These are phyloP conservation scores for Magnolia officinalis DNA, from an alignment of 164 flowering plant species.

Conservation along the genomic window DNA sequence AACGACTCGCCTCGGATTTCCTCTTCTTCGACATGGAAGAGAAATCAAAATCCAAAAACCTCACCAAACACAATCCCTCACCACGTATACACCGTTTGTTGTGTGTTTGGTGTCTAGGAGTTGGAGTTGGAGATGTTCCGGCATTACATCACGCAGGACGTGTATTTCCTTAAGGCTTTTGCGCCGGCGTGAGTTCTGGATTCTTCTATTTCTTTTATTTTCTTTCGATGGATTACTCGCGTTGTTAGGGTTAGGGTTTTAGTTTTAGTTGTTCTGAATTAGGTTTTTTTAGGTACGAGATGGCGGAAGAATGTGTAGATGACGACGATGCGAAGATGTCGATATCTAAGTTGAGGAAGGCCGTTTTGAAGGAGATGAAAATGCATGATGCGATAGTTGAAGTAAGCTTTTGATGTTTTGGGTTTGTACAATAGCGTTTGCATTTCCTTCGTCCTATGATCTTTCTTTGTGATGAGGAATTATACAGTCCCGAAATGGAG, in stretches of 20 bases:
- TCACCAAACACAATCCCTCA: constrained; percentile 12
- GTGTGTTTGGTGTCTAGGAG: constrained; percentile 69
- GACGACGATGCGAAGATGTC: constrained; percentile 87
- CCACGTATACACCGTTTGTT: constrained; percentile 70
- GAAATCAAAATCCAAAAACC: neutral
- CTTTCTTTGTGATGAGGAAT: neutral
- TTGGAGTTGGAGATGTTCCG: constrained; percentile 59
- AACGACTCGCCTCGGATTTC: constrained; percentile 62
- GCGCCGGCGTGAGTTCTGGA: constrained; percentile 64
- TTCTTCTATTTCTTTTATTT: neutral
- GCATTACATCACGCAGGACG: constrained; percentile 73
- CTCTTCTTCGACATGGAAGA: constrained; percentile 68
- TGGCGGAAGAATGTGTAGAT: constrained; percentile 87
- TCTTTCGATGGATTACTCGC: neutral
- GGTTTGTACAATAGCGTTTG: too few relatives aligned
- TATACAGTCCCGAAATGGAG: neutral
- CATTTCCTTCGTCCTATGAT: too few relatives aligned
- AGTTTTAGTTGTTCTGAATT: neutral
- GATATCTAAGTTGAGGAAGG: constrained; percentile 58
- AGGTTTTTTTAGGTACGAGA: constrained; percentile 45
- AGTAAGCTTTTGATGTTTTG: constrained; percentile 32
- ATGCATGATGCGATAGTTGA: constrained; percentile 64
- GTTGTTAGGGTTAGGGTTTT: neutral
- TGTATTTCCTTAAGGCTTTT: constrained; percentile 71
- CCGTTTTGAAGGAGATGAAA: constrained; percentile 57